Base-by-base conservation (phyloP, 2,329 filamentous ascomycete genomes). In the Talaromyces marneffei region DNA sequence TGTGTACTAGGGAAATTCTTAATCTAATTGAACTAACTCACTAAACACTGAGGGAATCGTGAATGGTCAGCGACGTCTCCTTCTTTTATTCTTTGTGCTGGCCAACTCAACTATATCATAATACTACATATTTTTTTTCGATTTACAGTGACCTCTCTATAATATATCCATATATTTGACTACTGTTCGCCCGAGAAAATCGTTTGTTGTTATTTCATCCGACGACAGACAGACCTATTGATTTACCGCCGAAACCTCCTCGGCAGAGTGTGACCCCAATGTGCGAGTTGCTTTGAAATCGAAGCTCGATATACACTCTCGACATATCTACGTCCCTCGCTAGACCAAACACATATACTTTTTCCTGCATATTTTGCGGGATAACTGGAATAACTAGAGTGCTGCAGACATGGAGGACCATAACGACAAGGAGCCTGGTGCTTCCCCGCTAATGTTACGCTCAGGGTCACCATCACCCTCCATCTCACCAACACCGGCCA, bases 401-500 rank as follows among this genome's bases (percentile, higher is more conserved):
- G n/a, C n/a, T n/a, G n/a, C n/a, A 31, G 31, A n/a, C n/a, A 63
- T 65, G 64, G 61, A 60, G 18, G 61, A 65, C 1, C 57, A 66
- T 33, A 56, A 29, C 29, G 64, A 57, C 23, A 58, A 56, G 20
- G 67, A 66, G 31, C 27, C 63, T 27, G 50, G 58, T 39, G 64
- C 67, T 59, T 64, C 66, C 37, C 40, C 40, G 55, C 69, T 68
- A 37, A 27, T 57, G 27, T 60, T 70, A 63, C 73, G 73, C n/a
- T 68, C 71, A 35, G 70, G 69, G 5, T 77, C 76, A 40, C 74
- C 74, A 18, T 77, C 75, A 10, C 74, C 77, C 3, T 77, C 74
- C 9, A 68, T 77, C 60, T 72, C 74, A 25, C 74, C 76, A 18
- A 78, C 76, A 5, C 75, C 76, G 3, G 75, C 75, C 42, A 76